Evolutionary conservation across 2,329 filamentous ascomycete genomes (phyloP), one percentile per base, ranked within the genome.

Genomic region (Leptographium radiaticola): DNA sequence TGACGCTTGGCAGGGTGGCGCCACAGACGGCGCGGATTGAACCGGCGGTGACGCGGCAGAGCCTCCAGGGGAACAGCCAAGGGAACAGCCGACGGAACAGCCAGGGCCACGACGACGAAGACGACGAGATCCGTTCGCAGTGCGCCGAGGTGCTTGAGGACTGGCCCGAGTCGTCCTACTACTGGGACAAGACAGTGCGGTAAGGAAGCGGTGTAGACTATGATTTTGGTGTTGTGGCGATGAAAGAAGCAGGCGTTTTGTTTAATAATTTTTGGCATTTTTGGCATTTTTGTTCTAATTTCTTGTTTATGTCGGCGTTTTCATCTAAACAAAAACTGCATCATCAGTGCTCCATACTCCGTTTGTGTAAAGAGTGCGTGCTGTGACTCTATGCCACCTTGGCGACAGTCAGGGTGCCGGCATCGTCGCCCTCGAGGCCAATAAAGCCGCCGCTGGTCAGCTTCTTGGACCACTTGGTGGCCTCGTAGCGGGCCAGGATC

Each of bases 381-480:
- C 25, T 25, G 25, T 25, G 25, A 25, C 25, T 25, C 43, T 48
- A 76, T 52, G 73, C 59, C 53, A 80, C 72, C 61, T 71, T 77
- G 16, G 66, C 73, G 7, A 86, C 75, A 4, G 64, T 68, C 55
- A 86, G 61, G 30, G 72, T 68, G 1, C 76, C 43, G 20, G 10
- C 78, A 36, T 70, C 67, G 2, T 61, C 64, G 2, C 70, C 73
- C 1, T 74, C 73, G 31, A 81, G 59, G 59, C 75, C 75, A 9
- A 84, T 51, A 40, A 77, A 70, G 0, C 75, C 76, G 1, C 76
- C 77, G 0, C 67, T 68, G 65, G 87, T 81, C 15, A 89, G 71
- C 65, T 78, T 81, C 72, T 85, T 89, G 67, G 81, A 84, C 86
- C 86, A 91, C 67, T 84, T 87, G 25, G 72, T 79, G 59, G 83